Base-by-base conservation (phyloP, 2,329 filamentous ascomycete genomes). In the Albophoma yamanashiensis region DNA sequence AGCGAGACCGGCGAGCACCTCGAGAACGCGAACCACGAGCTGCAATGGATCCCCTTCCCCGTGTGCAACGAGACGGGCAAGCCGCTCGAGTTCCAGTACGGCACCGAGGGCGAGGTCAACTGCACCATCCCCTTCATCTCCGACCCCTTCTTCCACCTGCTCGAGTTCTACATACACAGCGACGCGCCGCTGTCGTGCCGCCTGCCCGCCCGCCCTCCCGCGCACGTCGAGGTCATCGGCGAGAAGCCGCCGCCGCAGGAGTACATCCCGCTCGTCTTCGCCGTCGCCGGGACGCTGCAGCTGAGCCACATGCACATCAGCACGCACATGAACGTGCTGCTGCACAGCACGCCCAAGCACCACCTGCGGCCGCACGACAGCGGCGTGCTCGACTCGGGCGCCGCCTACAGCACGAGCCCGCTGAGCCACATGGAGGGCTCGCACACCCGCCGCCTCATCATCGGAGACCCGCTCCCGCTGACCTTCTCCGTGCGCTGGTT, bases 161-260 rank as follows among this genome's bases (percentile, higher is more conserved):
- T 93, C 77, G 90, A 97, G 77, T 97, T 97, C 82, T 97, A 97
- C 81, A 88, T 97, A 73, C 94, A 97, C 81, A 92, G 89, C 78
- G 94, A 99, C 75, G 92, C 92, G 22, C 94, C 94, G 12, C 81
- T 97, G 57, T 87, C 91, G 59, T 99, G 94, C 75, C 92, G 94
- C 58, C 84, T 97, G 17, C 91, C 93, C 36, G 85, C 91, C 0
- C 86, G 88, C 9, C 93, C 93, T 0, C 71, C 81, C 15, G 75
- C 77, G 9, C 78, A 83, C 64, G 73, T 84, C 64, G 79, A 84
- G 68, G 74, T 80, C 40, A 72, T 85, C 9, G 82, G 81, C 71
- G 80, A 81, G 70, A 73, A 73, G 63, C 74, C 75, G 1, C 73
- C 75, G 42, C 74, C 74, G 60, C 79, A 78, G 60, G 82, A 86